phyloP scores from a whole-genome alignment of 352 stramenopile species.

The Globisporangium middletonii region DNA sequence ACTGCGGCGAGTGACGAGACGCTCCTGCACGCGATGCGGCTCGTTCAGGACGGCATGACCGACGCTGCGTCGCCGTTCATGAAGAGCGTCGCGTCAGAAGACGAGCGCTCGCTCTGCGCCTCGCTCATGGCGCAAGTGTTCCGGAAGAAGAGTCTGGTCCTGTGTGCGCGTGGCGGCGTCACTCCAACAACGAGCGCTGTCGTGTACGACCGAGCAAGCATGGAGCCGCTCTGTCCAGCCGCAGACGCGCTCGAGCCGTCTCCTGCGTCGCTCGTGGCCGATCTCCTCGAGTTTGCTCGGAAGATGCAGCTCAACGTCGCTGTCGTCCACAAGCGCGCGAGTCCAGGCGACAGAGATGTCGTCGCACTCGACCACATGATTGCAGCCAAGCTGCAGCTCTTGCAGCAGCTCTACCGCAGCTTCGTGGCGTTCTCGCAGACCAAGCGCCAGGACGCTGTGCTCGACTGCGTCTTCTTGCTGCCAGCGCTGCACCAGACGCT shows the following conservation, averaged over 20 bases:
- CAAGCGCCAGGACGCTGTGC: slow-evolving; percentile 23
- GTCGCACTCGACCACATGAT: slow-evolving; percentile 22
- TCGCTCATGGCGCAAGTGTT: slow-evolving; percentile 39
- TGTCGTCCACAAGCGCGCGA: background rate
- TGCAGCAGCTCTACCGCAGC: slow-evolving; percentile 41
- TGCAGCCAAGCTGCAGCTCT: slow-evolving; percentile 36
- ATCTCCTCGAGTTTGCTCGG: slow-evolving; percentile 32
- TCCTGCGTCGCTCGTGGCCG: slow-evolving; percentile 17
- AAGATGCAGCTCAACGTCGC: slow-evolving; percentile 32
- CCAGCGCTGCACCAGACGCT: slow-evolving; percentile 15
- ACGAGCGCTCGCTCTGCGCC: slow-evolving; percentile 9
- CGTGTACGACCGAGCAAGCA: slow-evolving; percentile 14
- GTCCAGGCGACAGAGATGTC: background rate
- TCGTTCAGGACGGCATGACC: slow-evolving; percentile 47
- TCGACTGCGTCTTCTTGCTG: slow-evolving; percentile 48
- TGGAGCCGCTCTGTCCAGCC: no score
- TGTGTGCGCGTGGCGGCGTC: slow-evolving; percentile 16
- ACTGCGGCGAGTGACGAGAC: slow-evolving; percentile 55
- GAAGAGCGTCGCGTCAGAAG: slow-evolving; percentile 4
- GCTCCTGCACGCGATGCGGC: slow-evolving; percentile 50
- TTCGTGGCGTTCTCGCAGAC: slow-evolving; percentile 31
- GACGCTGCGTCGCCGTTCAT: slow-evolving; percentile 6
- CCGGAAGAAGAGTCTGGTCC: slow-evolving; percentile 32
- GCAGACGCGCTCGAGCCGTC: no score
- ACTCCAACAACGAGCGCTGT: slow-evolving; percentile 12